phyloP scores from a whole-genome alignment of 768 basidiomycete genomes.

The Mycena olivaceomarginata region DNA sequence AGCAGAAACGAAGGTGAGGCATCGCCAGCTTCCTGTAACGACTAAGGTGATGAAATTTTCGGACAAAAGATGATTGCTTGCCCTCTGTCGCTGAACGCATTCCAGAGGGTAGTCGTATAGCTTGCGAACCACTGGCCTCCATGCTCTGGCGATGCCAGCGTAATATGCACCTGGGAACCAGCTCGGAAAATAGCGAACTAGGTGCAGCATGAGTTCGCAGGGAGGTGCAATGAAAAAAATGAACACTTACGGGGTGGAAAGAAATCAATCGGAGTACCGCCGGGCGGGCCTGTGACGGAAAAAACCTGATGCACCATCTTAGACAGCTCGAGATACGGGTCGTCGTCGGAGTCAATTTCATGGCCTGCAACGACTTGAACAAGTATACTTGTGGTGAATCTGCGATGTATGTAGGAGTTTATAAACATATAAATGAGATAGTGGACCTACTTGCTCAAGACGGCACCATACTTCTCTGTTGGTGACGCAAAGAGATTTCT shows the following conservation, averaged over 20 bases:
- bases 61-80: constrained; percentile 25
- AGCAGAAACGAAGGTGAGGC: constrained; percentile 46
- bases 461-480: constrained; percentile 9
- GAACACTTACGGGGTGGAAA: constrained; percentile 42
- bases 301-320: constrained; percentile 22
- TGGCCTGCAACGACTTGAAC: constrained; percentile 43
- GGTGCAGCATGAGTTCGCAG: constrained; percentile 1
- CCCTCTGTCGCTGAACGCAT: constrained; percentile 33
- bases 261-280: constrained; percentile 43
- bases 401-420: constrained; percentile 18
- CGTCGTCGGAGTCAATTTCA: constrained; percentile 39
- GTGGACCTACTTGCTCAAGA: constrained; percentile 30
- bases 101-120: constrained; percentile 38
- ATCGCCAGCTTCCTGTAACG: constrained; percentile 34
- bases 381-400: constrained; percentile 41
- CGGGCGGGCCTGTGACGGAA: constrained; percentile 35
- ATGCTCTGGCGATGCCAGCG: constrained; percentile 34
- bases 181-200: constrained; percentile 51
- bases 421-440: constrained; percentile 4
- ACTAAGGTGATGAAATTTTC: neutral
- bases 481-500: constrained; percentile 22
- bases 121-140: constrained; percentile 18
- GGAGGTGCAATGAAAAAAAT: constrained; percentile 5
- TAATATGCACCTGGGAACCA: constrained; percentile 58
- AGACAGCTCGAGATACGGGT: constrained; percentile 39